These are phyloP conservation scores for Trypanosoma rangeli DNA, from an alignment of 208 protist species.

Conservation along the genomic window DNA sequence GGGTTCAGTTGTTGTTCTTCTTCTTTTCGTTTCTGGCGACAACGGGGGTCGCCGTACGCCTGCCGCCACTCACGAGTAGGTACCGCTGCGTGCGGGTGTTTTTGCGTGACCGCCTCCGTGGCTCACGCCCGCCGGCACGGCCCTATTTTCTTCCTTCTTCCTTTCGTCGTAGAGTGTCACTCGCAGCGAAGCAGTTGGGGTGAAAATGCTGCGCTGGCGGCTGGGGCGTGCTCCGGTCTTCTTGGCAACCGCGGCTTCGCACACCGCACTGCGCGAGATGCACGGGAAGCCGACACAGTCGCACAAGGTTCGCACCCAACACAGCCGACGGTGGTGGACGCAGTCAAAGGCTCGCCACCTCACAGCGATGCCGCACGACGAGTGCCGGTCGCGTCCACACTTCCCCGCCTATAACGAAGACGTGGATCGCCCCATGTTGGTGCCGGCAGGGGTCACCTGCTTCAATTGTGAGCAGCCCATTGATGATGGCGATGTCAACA, in stretches of 20 bases:
- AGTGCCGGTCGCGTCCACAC: conserved; percentile 72
- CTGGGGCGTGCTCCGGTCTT: not conserved
- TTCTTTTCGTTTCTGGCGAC: too few species aligned
- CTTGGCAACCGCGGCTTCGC: not conserved
- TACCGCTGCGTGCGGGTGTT: too few species aligned
- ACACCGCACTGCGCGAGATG: conserved; percentile 33
- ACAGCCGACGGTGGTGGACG: conserved; percentile 86
- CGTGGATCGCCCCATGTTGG: conserved; percentile 78
- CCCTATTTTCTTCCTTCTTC: not conserved
- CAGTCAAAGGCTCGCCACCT: conserved; percentile 90
- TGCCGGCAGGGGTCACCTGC: conserved; percentile 72
- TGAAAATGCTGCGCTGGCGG: conserved; percentile 10
- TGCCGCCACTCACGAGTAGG: too few species aligned
- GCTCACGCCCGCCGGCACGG: too few species aligned
- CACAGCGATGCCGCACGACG: conserved; percentile 77
- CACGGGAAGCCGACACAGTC: conserved; percentile 87
- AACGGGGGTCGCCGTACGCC: too few species aligned
- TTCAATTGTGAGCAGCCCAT: conserved; percentile 85
- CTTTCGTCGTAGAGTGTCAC: not conserved
- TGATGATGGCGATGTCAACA: conserved; percentile 64
- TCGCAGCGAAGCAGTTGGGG: not conserved
- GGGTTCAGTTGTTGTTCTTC: too few species aligned
- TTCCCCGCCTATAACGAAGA: conserved; percentile 88
- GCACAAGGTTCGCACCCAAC: conserved; percentile 89
- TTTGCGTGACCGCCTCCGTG: not conserved